Evolutionary conservation across 2,329 filamentous ascomycete species (phyloP), one percentile per base, ranked within the genome.

Genomic region (Dactylellina cionopaga): DNA sequence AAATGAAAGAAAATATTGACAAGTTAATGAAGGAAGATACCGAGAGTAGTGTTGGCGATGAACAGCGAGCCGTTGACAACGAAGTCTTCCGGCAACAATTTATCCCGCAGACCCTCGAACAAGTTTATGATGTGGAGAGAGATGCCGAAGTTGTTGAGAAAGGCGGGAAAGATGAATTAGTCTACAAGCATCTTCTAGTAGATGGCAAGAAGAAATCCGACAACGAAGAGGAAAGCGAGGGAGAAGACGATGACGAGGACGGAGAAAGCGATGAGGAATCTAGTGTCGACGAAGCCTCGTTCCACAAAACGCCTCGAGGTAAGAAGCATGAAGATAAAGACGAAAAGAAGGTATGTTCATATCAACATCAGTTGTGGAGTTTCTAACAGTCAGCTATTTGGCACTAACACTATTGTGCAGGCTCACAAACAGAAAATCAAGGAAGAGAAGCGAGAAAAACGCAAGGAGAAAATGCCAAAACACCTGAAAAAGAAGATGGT

Each of bases 81-180:
- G 91, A 95, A 75, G 95, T 98, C 4, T 99, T 97, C 83, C 87
- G 94, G 77, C 90, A 96, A 78, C 92, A 97, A 80, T 99, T 96
- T 80, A 98, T 99, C 56, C 95, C 95, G 0, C 93, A 96, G 80
- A 98, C 91, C 0, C 84, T 99, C 43, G 91, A 98, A 76, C 92
- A 99, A 78, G 94, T 99, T 3, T 97, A 97, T 80, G 93, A 99
- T 79, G 89, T 96, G 54, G 95, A 98, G 81, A 90, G 93, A 76
- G 95, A 98, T 76, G 91, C 89, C 1, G 89, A 92, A 76, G 89
- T 88, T 79, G 86, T 96, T 19, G 87, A 87, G 5, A 85, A 88
- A 43, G 92, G 92, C 3, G 85, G 90, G 75, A 91, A 89, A 17
- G 86, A 87, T 10, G 88, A 90, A n/a, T 84, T 97, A 0, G 87